Evolutionary conservation across 768 basidiomycete species (phyloP), one percentile per base, ranked within the genome.

Genomic region (Piloderma croceum): DNA sequence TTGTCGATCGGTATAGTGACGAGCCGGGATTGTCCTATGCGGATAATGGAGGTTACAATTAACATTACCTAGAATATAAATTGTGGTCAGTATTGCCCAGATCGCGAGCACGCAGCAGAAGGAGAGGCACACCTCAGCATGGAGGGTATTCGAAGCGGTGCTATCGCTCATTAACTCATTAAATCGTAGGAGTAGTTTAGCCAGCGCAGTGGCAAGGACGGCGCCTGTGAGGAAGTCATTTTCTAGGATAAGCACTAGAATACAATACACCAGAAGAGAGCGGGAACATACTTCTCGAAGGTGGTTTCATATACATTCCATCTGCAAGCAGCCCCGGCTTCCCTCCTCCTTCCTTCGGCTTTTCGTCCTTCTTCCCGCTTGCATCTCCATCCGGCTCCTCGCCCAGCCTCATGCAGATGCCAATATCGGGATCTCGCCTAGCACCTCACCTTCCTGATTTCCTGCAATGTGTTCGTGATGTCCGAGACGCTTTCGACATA

Each of bases 191-290:
- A 94, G 81, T 21, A 98, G 74, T 62, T 99, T 99, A 39, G 91
- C 89, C 44, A 99, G 65, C 3, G 92, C 81, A 25, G 84, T 75
- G 7, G 92, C 82, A n/a, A 99, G 73, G 6, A 93, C 90, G 13
- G 90, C 69, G 12, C 88, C 91, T 3, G 96, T 98, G 68, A 91
- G 98, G 69, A 94, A 99, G 64, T 99, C 96, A 15, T 94, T 94
- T 13, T 87, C 88, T 27, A 98, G 74, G 34, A 99, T 77, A 34
- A 98, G 66, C 4, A 89, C 91, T 82, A 42, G 6, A n/a, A n/a
- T 24, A 32, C 3, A 31, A 27, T n/a, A n/a, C n/a, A n/a, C n/a
- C n/a, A 5, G 17, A 31, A 18, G 34, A 18, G 38, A 13, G 6
- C 20, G 17, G 17, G 18, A 23, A 20, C 74, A 38, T 56, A 86